Base-by-base conservation (phyloP, 2,329 filamentous ascomycete species). In the Fusarium papillatum region DNA sequence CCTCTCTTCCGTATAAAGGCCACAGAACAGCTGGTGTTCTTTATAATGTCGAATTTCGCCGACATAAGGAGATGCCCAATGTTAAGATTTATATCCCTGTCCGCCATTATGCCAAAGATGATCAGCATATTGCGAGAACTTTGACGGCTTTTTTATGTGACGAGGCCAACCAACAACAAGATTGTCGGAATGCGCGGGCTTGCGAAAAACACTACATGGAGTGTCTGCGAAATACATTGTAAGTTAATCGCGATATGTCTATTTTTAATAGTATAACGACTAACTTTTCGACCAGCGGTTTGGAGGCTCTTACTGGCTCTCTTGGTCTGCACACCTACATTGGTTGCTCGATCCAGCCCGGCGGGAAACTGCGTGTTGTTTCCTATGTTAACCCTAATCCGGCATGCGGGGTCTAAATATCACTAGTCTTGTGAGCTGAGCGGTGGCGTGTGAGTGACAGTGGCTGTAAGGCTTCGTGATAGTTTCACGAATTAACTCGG, bases 71-170 rank as follows among this genome's bases (percentile, higher is more conserved):
- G 7, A n/a, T 26, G 1, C 83, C 83, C 0, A 77, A 74, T 19
- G 72, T 78, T 1, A 84, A 84, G 72, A 72, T 81, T 3, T 84
- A 84, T 61, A 72, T 84, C n/a, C 83, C 83, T 2, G 83, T 83
- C 1, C 76, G 82, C 2, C 83, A 84, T 66, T 85, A 84, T 53
- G 77, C 77, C 1, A 17, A 65, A 1, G 71, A 14, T 13, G 72
- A 77, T 24, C 14, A 29, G 1, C 68, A 72, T 7, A 38, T 74
- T 9, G 29, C 70, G 1, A 26, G 24, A 3, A 55, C 59, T 1
- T 4, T 71, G 8, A 10, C 2, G 6, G 3, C 3, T 0, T 71
- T 66, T 8, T 3, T 71, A 16, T 4, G 17, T 17, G 10, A 57
- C 0, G 41, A 66, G 39, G 14, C 7, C 0, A n/a, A 38, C 2